phyloP scores from a whole-genome alignment of 202 grass and related monocot species.

The Brachypodium distachyon region DNA sequence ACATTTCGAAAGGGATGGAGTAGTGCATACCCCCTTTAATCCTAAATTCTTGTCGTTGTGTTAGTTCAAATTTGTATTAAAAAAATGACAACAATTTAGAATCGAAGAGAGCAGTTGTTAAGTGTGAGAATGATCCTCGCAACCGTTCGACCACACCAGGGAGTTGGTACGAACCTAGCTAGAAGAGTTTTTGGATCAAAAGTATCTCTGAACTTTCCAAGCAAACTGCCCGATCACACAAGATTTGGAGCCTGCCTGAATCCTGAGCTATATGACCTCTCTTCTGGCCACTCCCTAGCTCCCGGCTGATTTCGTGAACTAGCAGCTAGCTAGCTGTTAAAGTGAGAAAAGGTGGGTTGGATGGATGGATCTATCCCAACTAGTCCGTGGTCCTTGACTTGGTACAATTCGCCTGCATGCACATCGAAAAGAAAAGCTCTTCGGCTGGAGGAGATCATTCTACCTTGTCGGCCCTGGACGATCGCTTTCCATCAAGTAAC shows the following conservation, averaged over 20 bases:
- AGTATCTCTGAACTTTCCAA: background rate
- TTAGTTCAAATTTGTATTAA: too few relatives aligned
- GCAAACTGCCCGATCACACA: background rate
- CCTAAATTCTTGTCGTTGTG: too few relatives aligned
- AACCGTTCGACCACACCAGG: background rate
- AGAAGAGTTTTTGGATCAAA: background rate
- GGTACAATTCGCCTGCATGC: background rate
- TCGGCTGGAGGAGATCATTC: slow-evolving; percentile 36
- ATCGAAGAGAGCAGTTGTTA: too few relatives aligned
- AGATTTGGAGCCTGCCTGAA: background rate
- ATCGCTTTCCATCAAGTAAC: slow-evolving; percentile 20
- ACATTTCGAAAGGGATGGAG: too few relatives aligned
- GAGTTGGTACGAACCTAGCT: background rate
- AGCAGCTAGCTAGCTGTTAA: slow-evolving; percentile 28
- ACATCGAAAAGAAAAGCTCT: slow-evolving; percentile 28
- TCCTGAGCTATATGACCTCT: background rate
- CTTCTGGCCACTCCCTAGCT: background rate
- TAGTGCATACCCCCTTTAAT: too few relatives aligned
- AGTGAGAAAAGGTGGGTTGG: slow-evolving; percentile 1
- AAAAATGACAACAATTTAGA: too few relatives aligned
- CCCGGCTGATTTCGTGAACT: background rate
- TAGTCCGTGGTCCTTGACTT: slow-evolving; percentile 31
- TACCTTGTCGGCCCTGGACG: slow-evolving; percentile 35
- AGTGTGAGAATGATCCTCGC: background rate
- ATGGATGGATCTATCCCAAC: slow-evolving; percentile 4